phyloP scores from a whole-genome alignment of 2,329 filamentous ascomycete species.

The Botrytis cinerea region DNA sequence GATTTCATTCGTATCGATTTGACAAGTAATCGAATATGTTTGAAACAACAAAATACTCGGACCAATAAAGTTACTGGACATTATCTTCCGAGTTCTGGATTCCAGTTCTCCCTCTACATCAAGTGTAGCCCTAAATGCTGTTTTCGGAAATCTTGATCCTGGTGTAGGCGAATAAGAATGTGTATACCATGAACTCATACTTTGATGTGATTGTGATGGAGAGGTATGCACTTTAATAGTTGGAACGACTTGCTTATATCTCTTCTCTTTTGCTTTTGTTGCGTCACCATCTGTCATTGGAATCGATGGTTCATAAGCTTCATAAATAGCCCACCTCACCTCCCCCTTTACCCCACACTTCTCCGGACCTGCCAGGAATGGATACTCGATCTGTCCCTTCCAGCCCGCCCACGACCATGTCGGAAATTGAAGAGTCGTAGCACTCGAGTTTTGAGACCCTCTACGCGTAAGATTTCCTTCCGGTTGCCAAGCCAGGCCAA shows the following conservation, averaged over 20 bases:
- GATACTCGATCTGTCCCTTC: background rate
- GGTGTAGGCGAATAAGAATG: background rate
- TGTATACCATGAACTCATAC: background rate
- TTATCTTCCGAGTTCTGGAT: background rate
- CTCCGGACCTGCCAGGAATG: background rate
- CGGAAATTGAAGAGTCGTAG: background rate
- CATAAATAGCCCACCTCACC: constrained; percentile 1
- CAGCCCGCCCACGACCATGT: constrained; percentile 10
- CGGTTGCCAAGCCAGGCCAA: background rate
- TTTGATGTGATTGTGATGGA: background rate
- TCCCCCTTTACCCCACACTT: background rate
- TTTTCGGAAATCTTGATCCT: no score
- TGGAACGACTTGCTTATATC: background rate
- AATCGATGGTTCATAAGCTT: background rate
- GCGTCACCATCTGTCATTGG: no score
- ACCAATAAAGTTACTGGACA: constrained; percentile 2
- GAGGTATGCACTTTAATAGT: background rate
- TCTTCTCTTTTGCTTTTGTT: background rate
- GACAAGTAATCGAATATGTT: background rate
- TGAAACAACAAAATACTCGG: background rate
- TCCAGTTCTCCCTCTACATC: background rate
- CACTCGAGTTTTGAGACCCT: background rate
- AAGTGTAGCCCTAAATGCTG: background rate
- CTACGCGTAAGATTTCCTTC: background rate
- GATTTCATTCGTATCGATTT: background rate